Conservation (phyloP, 805 yeast species). For the Starmerella floricola region DNA sequence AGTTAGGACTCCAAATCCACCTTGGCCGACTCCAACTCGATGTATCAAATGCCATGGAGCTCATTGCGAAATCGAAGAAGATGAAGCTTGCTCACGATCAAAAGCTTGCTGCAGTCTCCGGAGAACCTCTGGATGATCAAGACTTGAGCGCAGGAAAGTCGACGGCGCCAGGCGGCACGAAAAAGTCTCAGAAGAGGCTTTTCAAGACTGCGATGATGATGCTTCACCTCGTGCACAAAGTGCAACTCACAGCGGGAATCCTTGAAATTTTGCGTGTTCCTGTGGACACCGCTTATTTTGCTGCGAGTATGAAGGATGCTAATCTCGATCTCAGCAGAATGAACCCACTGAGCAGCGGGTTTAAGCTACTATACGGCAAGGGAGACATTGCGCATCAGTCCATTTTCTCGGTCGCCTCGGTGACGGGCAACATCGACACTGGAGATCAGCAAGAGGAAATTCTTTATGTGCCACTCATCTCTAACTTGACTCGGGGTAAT, state of each 20-base stretch:
- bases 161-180: not conserved
- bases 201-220: constrained; percentile 3
- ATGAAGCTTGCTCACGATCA: not conserved
- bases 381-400: constrained; percentile 33
- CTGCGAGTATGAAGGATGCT: constrained; percentile 28
- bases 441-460: constrained; percentile 29
- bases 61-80: constrained; percentile 14
- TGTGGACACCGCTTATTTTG: constrained; percentile 19
- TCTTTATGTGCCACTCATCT: constrained; percentile 31
- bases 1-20: constrained; percentile 25
- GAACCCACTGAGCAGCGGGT: constrained; percentile 32
- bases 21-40: constrained; percentile 25
- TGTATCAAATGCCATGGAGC: constrained; percentile 18
- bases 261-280: constrained; percentile 27
- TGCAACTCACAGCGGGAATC: constrained; percentile 29
- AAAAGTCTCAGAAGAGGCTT: constrained; percentile 4
- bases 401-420: constrained; percentile 27
- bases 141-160: too few species aligned
- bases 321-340: constrained; percentile 30
- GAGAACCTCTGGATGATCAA: not conserved
- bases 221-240: constrained; percentile 29
- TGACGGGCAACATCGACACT: constrained; percentile 28
- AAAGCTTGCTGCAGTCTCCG: not conserved
- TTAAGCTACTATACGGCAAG: constrained; percentile 28
- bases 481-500: constrained; percentile 29